Percentiles rank a stretch among this genome's conserved stretches.
phyloP scores from a whole-genome alignment of 176 grass and related monocot genomes.

The Ananas comosus region DNA sequence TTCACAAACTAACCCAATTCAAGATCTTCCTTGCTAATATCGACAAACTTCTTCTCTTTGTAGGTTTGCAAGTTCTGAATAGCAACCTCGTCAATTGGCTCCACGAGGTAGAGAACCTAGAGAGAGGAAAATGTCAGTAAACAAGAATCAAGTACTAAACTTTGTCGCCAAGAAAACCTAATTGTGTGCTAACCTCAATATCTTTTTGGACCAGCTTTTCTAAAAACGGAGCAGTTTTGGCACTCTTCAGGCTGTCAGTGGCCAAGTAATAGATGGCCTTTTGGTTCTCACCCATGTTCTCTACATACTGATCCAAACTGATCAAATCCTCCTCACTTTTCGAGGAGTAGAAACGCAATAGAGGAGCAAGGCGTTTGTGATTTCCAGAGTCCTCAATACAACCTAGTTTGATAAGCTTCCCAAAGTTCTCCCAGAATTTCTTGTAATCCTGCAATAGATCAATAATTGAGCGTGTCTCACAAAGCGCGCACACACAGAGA shows the following conservation, averaged over 20 bases:
- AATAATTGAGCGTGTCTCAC: neutral
- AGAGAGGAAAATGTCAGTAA: conserved; percentile 17
- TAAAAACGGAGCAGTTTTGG: conserved; percentile 78
- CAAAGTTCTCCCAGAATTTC: conserved; percentile 96
- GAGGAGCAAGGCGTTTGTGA: conserved; percentile 59
- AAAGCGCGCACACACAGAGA: neutral
- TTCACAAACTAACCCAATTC: conserved; percentile 47
- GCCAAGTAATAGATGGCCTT: conserved; percentile 91
- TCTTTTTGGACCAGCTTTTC: conserved; percentile 88
- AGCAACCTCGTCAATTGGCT: conserved; percentile 88
- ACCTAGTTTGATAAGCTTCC: conserved; percentile 77
- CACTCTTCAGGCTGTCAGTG: conserved; percentile 71
- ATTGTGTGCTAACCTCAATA: conserved; percentile 39
- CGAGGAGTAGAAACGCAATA: conserved; percentile 64
- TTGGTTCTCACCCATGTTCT: conserved; percentile 70
- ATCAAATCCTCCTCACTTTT: conserved; percentile 65
- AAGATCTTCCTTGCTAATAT: conserved; percentile 87
- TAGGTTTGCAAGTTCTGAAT: conserved; percentile 94
- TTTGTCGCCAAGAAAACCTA: conserved; percentile 2
- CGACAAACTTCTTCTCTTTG: conserved; percentile 88
- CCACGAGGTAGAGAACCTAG: conserved; percentile 73
- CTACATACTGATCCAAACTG: conserved; percentile 80
- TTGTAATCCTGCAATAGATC: conserved; percentile 50
- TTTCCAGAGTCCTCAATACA: conserved; percentile 92
- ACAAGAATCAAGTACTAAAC: neutral